phyloP scores from a whole-genome alignment of 192 early-diverging fungal genomes.

The Gamsiella multidivaricata region DNA sequence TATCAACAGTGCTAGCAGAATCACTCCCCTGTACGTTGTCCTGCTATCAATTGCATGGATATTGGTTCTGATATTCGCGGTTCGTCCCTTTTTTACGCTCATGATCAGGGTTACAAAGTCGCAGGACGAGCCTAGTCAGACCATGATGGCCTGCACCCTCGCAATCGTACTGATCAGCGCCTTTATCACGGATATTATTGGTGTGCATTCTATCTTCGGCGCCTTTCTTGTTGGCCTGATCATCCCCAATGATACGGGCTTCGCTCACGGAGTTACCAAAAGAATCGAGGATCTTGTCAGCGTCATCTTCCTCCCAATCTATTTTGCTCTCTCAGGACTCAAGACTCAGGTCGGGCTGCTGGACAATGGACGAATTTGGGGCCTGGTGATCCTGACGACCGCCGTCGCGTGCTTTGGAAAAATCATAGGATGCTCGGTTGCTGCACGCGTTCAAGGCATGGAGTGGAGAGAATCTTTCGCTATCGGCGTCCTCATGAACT shows the following conservation, averaged over 20 bases:
- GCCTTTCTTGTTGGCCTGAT: slow-evolving; percentile 89
- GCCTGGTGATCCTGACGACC: slow-evolving; percentile 80
- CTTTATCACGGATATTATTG: slow-evolving; percentile 87
- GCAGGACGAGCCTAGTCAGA: slow-evolving; percentile 63
- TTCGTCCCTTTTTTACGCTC: slow-evolving; percentile 72
- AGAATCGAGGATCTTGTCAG: slow-evolving; percentile 93
- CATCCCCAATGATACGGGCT: slow-evolving; percentile 89
- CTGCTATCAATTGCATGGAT: slow-evolving; percentile 75
- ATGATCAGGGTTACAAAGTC: slow-evolving; percentile 62
- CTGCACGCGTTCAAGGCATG: slow-evolving; percentile 75
- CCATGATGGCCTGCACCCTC: slow-evolving; percentile 80
- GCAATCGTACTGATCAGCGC: slow-evolving; percentile 74
- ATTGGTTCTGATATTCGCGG: slow-evolving; percentile 73
- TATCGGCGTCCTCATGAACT: slow-evolving; percentile 93
- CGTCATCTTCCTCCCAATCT: slow-evolving; percentile 90
- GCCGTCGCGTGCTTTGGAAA: slow-evolving; percentile 85
- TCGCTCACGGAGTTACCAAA: slow-evolving; percentile 87
- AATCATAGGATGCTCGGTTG: slow-evolving; percentile 79
- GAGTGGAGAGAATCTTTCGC: slow-evolving; percentile 87
- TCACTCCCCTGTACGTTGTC: slow-evolving; percentile 87
- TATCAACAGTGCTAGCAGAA: slow-evolving; percentile 75
- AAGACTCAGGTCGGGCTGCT: slow-evolving; percentile 86
- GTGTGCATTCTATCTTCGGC: slow-evolving; percentile 96
- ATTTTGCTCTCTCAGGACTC: slow-evolving; percentile 93
- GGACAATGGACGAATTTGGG: slow-evolving; percentile 80